Evolutionary conservation across 305 asterid species (phyloP).

Genomic region (Ajuga reptans): DNA sequence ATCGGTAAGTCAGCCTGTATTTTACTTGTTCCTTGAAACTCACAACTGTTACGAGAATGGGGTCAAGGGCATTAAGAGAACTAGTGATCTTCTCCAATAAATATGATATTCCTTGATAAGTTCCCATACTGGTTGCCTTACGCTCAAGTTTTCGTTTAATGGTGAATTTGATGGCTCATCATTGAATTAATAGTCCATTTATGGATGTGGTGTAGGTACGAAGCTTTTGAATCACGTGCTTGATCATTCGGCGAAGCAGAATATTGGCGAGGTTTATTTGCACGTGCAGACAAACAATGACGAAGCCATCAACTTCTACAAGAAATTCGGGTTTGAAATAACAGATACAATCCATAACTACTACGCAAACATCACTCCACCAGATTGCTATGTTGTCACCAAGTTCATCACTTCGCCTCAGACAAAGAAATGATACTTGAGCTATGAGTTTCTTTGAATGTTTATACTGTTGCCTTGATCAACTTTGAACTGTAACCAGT

Average conservation of each 20-base stretch:
- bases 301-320: conserved; percentile 82
- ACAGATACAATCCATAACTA: conserved; percentile 75
- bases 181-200: background rate
- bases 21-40: background rate
- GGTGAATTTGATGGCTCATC: background rate
- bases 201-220: conserved; percentile 39
- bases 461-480: conserved; percentile 8
- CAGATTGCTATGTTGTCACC: conserved; percentile 75
- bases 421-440: conserved; percentile 38
- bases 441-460: background rate
- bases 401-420: conserved; percentile 47
- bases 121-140: background rate
- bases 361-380: conserved; percentile 81
- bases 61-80: background rate
- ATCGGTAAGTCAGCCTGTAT: conserved; percentile 46
- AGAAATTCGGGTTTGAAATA: conserved; percentile 79
- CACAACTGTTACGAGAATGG: background rate
- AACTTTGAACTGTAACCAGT: conserved; percentile 24
- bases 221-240: conserved; percentile 72
- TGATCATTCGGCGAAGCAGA: conserved; percentile 68
- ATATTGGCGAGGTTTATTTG: conserved; percentile 71
- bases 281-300: conserved; percentile 94
- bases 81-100: background rate
- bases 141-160: background rate
- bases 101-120: background rate